Percentiles rank a stretch among this genome's conserved stretches.
Conservation (phyloP, 805 yeast species). For the Grigorovia jiainica region DNA sequence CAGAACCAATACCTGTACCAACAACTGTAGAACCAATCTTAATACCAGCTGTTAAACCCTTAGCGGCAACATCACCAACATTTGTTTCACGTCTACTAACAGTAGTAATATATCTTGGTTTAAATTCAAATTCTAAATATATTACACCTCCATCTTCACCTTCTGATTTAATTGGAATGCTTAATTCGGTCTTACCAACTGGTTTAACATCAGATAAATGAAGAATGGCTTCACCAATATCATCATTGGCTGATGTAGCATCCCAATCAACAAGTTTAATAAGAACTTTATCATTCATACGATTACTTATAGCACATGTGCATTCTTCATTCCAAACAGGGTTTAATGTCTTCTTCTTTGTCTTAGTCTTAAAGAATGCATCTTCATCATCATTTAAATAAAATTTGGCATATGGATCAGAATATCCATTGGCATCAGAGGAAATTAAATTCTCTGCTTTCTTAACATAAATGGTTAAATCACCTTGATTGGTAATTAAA, state of each 20-base stretch:
- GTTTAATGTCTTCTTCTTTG: conserved; percentile 73
- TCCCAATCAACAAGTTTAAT: conserved; percentile 83
- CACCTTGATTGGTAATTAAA: conserved; percentile 66
- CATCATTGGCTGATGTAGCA: conserved; percentile 80
- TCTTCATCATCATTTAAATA: conserved; percentile 54
- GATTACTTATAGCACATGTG: conserved; percentile 46
- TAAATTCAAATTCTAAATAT: conserved; percentile 49
- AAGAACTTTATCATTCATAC: conserved; percentile 48
- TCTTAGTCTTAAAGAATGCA: conserved; percentile 61
- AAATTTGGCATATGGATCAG: conserved; percentile 81
- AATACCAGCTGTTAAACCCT: conserved; percentile 37
- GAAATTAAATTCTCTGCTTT: conserved; percentile 63
- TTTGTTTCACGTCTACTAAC: conserved; percentile 32
- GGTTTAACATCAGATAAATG: conserved; percentile 48
- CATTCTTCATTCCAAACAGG: conserved; percentile 84
- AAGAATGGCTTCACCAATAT: conserved; percentile 55
- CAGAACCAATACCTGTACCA: conserved; percentile 38
- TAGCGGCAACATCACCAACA: conserved; percentile 42
- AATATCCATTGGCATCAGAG: conserved; percentile 86
- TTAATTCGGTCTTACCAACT: conserved; percentile 36
- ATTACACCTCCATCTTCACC: conserved; percentile 50
- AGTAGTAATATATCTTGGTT: conserved; percentile 56
- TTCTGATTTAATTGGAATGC: conserved; percentile 34
- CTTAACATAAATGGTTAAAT: conserved; percentile 47
- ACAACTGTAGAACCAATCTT: conserved; percentile 36